phyloP scores from a whole-genome alignment of 2,329 filamentous ascomycete species.

The Pyricularia sp. region DNA sequence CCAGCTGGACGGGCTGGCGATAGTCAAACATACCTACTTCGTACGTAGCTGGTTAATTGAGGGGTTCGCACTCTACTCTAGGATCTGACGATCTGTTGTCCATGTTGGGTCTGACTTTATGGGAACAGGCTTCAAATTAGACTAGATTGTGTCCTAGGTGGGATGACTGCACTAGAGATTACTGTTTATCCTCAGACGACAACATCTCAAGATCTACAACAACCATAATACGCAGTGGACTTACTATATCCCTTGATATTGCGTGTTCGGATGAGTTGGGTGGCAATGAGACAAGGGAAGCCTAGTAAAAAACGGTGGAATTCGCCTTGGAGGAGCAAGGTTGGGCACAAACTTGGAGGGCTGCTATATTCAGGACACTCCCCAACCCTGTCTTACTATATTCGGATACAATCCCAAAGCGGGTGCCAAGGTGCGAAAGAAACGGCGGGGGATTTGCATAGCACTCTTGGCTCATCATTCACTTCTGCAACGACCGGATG shows the following conservation, averaged over 20 bases:
- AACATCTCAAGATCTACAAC: background rate
- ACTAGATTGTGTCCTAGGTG: background rate
- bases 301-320: background rate
- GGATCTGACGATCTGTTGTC: background rate
- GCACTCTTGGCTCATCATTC: background rate
- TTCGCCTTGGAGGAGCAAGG: background rate
- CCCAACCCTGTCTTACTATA: background rate
- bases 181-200: background rate
- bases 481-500: background rate
- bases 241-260: background rate
- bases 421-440: background rate
- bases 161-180: background rate
- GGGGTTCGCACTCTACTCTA: background rate
- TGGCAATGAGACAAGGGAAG: background rate
- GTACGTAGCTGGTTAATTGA: background rate
- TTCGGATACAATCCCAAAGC: background rate
- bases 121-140: background rate
- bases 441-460: background rate
- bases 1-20: background rate
- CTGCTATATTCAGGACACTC: background rate
- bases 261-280: background rate
- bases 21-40: background rate
- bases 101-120: background rate
- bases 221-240: background rate
- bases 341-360: background rate